Conservation (phyloP, 2,329 filamentous ascomycete genomes). For the Phialemoniopsis sp. region DNA sequence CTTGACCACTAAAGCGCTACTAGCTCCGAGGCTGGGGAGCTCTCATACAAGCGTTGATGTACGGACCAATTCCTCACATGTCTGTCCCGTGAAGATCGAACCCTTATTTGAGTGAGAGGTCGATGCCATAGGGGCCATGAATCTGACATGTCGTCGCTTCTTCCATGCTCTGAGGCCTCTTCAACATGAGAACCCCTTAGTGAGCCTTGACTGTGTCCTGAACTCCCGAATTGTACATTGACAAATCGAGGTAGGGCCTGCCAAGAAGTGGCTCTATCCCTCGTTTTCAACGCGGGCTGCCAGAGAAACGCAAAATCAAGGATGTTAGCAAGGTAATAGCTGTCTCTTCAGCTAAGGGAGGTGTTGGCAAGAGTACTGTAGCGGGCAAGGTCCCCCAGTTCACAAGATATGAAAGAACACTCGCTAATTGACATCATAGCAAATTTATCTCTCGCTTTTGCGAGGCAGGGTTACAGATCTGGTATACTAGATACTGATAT, state of each 20-base stretch:
- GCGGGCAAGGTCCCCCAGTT: conserved; percentile 51
- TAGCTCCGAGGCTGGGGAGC: no score
- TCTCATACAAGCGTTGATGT: no score
- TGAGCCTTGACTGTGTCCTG: conserved; percentile 30
- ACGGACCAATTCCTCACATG: no score
- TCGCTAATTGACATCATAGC: conserved; percentile 29
- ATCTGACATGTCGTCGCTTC: conserved; percentile 16
- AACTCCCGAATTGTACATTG: neutral
- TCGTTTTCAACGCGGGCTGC: conserved; percentile 75
- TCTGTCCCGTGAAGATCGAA: no score
- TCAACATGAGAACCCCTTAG: conserved; percentile 84
- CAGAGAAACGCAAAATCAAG: conserved; percentile 73
- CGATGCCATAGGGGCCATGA: conserved; percentile 14
- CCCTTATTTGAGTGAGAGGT: neutral
- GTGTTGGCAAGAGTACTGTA: conserved; percentile 96
- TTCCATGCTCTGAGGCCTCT: conserved; percentile 51
- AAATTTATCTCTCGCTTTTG: conserved; percentile 85
- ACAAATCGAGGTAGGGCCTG: conserved; percentile 59
- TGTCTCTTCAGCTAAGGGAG: conserved; percentile 95
- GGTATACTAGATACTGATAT: conserved; percentile 96
- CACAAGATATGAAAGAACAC: no score
- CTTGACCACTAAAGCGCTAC: no score
- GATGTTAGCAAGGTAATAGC: conserved; percentile 90
- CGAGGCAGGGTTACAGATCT: conserved; percentile 72
- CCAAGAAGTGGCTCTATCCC: conserved; percentile 73